phyloP scores from a whole-genome alignment of 345 rosid genomes.

The Hibiscus mutabilis region DNA sequence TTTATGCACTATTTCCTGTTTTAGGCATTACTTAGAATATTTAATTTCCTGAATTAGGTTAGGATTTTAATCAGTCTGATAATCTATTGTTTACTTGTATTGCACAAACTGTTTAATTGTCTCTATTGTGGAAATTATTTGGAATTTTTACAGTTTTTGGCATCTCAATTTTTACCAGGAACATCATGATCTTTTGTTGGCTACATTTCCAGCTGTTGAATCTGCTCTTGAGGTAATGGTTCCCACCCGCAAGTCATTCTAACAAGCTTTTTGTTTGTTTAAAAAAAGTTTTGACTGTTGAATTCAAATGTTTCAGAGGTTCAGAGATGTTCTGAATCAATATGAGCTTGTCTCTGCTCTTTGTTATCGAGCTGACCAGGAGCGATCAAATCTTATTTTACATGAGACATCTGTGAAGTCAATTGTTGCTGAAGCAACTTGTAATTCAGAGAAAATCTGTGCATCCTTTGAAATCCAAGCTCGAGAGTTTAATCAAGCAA shows the following conservation, averaged over 20 bases:
- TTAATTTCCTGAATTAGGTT: conserved; percentile 10
- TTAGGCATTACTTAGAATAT: conserved; percentile 3
- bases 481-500: conserved; percentile 78
- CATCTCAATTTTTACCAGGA: conserved; percentile 42
- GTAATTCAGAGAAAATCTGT: conserved; percentile 49
- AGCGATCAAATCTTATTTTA: conserved; percentile 56
- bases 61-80: conserved; percentile 4
- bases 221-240: conserved; percentile 66
- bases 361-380: conserved; percentile 75
- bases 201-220: conserved; percentile 70
- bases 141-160: conserved; percentile 10
- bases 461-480: conserved; percentile 67
- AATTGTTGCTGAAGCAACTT: conserved; percentile 70
- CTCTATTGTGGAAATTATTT: conserved; percentile 11
- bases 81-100: not conserved
- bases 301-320: conserved; percentile 51
- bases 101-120: not conserved
- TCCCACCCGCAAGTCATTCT: conserved; percentile 11
- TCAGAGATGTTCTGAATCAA: conserved; percentile 53
- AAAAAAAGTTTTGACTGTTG: conserved; percentile 8
- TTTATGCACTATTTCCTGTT: not conserved
- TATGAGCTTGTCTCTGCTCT: conserved; percentile 69
- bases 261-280: conserved; percentile 9
- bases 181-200: conserved; percentile 80
- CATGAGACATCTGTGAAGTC: conserved; percentile 81